Evolutionary conservation across 305 asterid species (phyloP).

Genomic region (Fraxinus baroniana): DNA sequence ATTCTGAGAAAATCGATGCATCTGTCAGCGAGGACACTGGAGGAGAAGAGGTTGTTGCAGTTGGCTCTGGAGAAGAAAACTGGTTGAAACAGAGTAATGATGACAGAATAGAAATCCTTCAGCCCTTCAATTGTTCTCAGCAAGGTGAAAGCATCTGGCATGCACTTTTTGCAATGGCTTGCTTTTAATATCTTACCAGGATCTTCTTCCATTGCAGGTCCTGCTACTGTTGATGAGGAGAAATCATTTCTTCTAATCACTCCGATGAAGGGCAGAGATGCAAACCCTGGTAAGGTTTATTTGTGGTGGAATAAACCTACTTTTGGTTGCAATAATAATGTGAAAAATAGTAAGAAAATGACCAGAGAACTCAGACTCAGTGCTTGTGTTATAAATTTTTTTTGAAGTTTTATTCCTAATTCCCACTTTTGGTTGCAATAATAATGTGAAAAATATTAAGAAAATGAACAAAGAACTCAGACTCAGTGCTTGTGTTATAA

Average conservation of each 20-base stretch:
- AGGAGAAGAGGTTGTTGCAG: neutral
- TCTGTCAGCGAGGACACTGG: neutral
- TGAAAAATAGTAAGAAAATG: neutral
- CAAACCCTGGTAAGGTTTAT: slow-evolving; percentile 14
- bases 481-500: neutral
- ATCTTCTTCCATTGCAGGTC: slow-evolving; percentile 19
- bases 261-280: neutral
- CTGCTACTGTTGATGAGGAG: slow-evolving; percentile 8
- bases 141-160: slow-evolving; percentile 6
- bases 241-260: neutral
- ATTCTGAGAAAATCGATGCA: neutral
- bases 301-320: neutral
- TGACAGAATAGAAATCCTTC: neutral
- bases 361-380: neutral
- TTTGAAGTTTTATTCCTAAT: neutral
- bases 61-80: neutral
- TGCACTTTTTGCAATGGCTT: neutral
- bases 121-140: neutral
- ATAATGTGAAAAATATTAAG: neutral
- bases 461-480: neutral
- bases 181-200: neutral
- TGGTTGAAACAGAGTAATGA: neutral
- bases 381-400: neutral
- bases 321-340: neutral
- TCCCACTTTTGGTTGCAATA: neutral